phyloP scores from a whole-genome alignment of 805 yeast species.

The Tetrapisispora arboricola region DNA sequence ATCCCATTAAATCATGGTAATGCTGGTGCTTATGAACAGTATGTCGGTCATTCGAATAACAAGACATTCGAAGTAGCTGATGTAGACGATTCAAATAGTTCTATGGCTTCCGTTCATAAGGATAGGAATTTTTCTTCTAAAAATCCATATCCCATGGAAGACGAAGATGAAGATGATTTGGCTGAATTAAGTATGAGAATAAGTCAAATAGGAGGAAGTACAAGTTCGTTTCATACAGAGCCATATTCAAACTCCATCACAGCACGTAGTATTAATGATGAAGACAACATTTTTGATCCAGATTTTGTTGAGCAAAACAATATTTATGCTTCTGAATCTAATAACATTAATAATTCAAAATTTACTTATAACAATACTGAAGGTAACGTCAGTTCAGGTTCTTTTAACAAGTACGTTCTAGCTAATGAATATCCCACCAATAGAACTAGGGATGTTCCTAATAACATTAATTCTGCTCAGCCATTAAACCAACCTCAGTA shows the following conservation, averaged over 20 bases:
- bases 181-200: conserved; percentile 16
- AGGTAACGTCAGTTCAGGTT: not conserved
- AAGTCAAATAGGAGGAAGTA: conserved; percentile 10
- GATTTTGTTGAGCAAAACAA: conserved; percentile 22
- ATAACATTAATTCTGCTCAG: not conserved
- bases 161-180: conserved; percentile 8
- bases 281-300: conserved; percentile 21
- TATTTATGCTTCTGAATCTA: conserved; percentile 3
- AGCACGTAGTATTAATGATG: conserved; percentile 3
- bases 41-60: conserved; percentile 14
- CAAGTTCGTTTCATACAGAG: not conserved
- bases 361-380: not conserved
- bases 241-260: not conserved
- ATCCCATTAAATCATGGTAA: not conserved
- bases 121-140: conserved; percentile 5
- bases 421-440: conserved; percentile 1
- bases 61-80: conserved; percentile 19
- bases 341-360: not conserved
- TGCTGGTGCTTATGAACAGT: conserved; percentile 18
- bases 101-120: conserved; percentile 6
- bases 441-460: not conserved
- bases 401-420: not conserved
- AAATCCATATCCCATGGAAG: conserved; percentile 5
- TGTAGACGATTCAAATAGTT: conserved; percentile 16
- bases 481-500: conserved; percentile 3